Evolutionary conservation across 345 rosid species (phyloP).

Genomic region (Brassica carinata): DNA sequence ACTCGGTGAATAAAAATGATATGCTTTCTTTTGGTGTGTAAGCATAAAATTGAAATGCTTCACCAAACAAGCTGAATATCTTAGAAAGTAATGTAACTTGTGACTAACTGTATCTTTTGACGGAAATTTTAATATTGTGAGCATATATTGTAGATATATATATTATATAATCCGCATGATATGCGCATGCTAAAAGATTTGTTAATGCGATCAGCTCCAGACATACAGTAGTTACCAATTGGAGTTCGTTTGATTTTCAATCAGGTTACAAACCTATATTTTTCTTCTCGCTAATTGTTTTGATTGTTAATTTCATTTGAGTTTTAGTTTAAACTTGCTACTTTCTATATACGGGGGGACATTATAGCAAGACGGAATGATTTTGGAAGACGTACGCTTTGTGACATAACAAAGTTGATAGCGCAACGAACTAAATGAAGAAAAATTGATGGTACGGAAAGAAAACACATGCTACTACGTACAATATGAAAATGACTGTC

Average conservation of each 20-base stretch:
- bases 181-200: neutral
- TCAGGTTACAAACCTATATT: slow-evolving; percentile 1
- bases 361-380: slow-evolving; percentile 16
- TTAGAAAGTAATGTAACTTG: neutral
- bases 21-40: neutral
- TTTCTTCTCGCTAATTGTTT: neutral
- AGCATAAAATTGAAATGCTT: neutral
- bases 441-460: slow-evolving; percentile 17
- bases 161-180: neutral
- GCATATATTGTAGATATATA: neutral
- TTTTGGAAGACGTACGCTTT: slow-evolving; percentile 10
- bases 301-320: neutral
- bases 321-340: neutral
- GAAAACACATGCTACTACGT: slow-evolving; percentile 27
- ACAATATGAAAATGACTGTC: slow-evolving; percentile 17
- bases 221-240: neutral
- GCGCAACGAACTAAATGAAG: slow-evolving; percentile 13
- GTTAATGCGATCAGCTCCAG: neutral
- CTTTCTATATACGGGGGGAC: neutral
- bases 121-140: neutral
- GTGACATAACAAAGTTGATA: neutral
- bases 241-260: neutral
- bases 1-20: neutral
- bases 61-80: neutral
- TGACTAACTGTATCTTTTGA: neutral